Percentiles rank a stretch among this genome's conserved stretches.
Conservation (phyloP, 148 eudicot genomes). For the Pharnaceum exiguum region DNA sequence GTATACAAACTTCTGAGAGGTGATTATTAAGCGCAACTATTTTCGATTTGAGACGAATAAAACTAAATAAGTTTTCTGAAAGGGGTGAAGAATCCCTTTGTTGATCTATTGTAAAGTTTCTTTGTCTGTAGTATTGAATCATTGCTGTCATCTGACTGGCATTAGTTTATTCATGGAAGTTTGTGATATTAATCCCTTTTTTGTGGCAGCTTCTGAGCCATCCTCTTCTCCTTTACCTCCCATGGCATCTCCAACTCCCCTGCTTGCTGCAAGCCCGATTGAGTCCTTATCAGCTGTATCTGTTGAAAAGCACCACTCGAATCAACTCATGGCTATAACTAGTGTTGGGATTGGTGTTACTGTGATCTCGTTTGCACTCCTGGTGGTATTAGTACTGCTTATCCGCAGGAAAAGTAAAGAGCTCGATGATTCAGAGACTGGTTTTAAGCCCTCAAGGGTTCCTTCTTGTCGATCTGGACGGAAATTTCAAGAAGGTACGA, state of each 20-base stretch:
- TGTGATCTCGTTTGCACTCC: constrained; percentile 47
- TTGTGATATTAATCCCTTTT: constrained; percentile 4
- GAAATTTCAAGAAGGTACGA: constrained; percentile 68
- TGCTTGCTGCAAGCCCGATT: constrained; percentile 55
- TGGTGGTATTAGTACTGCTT: constrained; percentile 51
- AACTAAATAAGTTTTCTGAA: no score
- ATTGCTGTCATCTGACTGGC: not conserved
- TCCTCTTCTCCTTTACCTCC: constrained; percentile 52
- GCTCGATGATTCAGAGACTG: constrained; percentile 49
- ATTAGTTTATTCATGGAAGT: not conserved
- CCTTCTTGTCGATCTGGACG: constrained; percentile 37
- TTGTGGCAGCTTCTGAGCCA: constrained; percentile 35
- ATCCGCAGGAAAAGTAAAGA: constrained; percentile 68
- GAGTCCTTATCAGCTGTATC: constrained; percentile 45
- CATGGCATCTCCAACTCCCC: constrained; percentile 54
- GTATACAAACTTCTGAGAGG: no score
- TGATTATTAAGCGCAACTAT: no score
- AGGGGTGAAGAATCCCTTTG: no score
- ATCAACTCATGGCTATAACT: constrained; percentile 56
- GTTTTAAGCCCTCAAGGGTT: constrained; percentile 37
- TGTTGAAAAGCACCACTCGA: constrained; percentile 32
- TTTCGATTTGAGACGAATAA: no score
- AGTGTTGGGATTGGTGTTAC: constrained; percentile 66
- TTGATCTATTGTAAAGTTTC: no score
- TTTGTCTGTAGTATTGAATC: no score